These are phyloP conservation scores for Aspergillus steynii DNA, from an alignment of 495 filamentous ascomycete species.

Conservation along the genomic window DNA sequence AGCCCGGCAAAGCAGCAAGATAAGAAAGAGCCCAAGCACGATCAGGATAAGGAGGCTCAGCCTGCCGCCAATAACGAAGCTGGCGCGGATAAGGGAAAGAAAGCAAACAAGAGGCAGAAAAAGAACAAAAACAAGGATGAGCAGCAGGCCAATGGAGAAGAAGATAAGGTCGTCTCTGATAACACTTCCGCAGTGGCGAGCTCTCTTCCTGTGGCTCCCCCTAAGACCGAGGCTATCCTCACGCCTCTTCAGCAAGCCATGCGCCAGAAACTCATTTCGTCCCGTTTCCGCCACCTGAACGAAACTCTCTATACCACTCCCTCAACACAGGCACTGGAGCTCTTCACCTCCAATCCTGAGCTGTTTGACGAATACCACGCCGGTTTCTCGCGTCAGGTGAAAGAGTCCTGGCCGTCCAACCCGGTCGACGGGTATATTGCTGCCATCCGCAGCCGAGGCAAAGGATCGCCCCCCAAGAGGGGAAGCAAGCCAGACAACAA, in stretches of 20 bases:
- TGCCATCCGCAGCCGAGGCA: conserved; percentile 60
- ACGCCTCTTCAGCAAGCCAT: conserved; percentile 92
- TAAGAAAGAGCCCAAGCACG: conserved; percentile 29
- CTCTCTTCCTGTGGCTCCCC: conserved; percentile 32
- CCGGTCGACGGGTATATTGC: conserved; percentile 81
- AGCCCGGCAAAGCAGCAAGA: conserved; percentile 41
- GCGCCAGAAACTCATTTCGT: conserved; percentile 87
- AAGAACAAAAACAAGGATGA: conserved; percentile 42
- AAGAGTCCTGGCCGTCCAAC: conserved; percentile 90
- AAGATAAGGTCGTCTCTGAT: conserved; percentile 20
- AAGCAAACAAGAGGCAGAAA: conserved; percentile 34
- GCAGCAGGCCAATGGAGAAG: conserved; percentile 25
- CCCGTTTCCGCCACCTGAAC: conserved; percentile 96
- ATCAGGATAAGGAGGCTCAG: conserved; percentile 24
- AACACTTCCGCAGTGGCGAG: conserved; percentile 24
- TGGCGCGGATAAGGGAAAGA: conserved; percentile 24
- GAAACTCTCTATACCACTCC: conserved; percentile 92
- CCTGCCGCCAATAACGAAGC: conserved; percentile 21
- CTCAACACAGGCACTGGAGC: conserved; percentile 70
- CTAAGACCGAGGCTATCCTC: conserved; percentile 53
- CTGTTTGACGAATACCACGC: conserved; percentile 94
- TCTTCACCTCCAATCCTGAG: conserved; percentile 80
- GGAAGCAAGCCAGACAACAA: conserved; percentile 36
- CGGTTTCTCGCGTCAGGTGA: conserved; percentile 90
- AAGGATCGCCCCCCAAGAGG: conserved; percentile 35